Base-by-base conservation (phyloP, 768 basidiomycete species). In the Tricholoma sp. region DNA sequence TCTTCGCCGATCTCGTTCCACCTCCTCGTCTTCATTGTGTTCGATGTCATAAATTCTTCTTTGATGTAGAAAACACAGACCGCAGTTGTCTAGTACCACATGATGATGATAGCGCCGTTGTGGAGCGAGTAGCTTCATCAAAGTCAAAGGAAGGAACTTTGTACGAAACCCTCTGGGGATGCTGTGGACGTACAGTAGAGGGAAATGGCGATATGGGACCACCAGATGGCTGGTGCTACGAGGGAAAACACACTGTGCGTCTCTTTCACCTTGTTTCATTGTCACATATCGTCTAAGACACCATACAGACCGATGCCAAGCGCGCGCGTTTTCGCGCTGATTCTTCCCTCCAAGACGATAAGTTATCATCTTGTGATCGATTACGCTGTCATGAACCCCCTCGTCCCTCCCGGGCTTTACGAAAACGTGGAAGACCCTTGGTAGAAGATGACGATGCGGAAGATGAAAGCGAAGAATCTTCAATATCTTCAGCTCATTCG, bases 211-310 rank as follows among this genome's bases (percentile, higher is more conserved):
- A 89, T 59, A 86, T 86, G 73, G 89, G 89, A 0, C 89, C 90
- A 1, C 90, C 89, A 1, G 88, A 90, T 66, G 90, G 89, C 1
- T 92, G 88, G 88, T 92, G 89, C 64, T 91, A 90, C 63, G 89
- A 91, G 67, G 89, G 89, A 3, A 81, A 79, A 68, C 89, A 92
- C 67, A 91, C 89, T 7, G 85, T 85, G 52, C 59, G 83, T 79
- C 19, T 50, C 31, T 18, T 59, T 51, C 37, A 47, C 19, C 7
- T 50, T n/a, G 32, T 31, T 22, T 55, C 49, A 46, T 24, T 55
- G 21, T 55, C 41, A 35, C 56, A 43, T 51, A 35, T 54, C 53
- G 21, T 46, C 43, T 59, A 55, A 54, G 29, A 58, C 27, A 22
- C 27, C 18, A 51, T 50, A 35, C 58, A 91, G 89, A 86, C 81